Percentiles rank a stretch among this genome's conserved stretches.
Conservation (phyloP, 345 rosid species). For the Aquilaria malaccensis region DNA sequence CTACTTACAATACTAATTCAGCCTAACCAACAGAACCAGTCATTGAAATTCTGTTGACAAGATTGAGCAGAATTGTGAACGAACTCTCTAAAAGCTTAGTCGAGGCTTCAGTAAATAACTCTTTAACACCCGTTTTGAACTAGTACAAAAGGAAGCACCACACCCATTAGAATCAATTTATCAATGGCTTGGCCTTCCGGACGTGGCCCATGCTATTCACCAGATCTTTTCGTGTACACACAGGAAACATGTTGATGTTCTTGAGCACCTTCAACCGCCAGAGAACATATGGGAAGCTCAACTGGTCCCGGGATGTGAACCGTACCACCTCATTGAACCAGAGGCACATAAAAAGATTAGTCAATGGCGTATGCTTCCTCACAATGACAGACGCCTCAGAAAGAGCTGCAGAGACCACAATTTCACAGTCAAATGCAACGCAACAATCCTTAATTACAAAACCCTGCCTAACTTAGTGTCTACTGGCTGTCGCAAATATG, state of each 20-base stretch:
- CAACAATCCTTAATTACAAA: neutral
- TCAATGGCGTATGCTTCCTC: conserved; percentile 71
- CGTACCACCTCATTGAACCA: conserved; percentile 97
- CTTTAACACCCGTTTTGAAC: too few species aligned
- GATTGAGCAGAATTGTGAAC: too few species aligned
- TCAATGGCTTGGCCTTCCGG: conserved; percentile 80
- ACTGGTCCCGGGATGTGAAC: conserved; percentile 87
- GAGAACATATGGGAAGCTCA: conserved; percentile 85
- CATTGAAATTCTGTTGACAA: too few species aligned
- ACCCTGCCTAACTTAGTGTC: too few species aligned
- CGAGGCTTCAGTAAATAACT: too few species aligned
- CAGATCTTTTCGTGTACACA: conserved; percentile 87
- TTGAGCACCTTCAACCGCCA: conserved; percentile 74
- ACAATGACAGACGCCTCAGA: conserved; percentile 87
- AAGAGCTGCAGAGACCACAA: conserved; percentile 46
- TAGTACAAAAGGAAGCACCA: too few species aligned
- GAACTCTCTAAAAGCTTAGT: too few species aligned
- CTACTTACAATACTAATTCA: too few species aligned
- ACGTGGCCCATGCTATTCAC: conserved; percentile 87
- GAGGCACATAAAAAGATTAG: conserved; percentile 84
- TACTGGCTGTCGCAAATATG: too few species aligned
- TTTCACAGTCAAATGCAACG: conserved; percentile 1
- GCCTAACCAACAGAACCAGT: too few species aligned
- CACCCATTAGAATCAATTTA: conserved; percentile 5
- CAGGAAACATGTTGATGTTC: conserved; percentile 79